A percentile compares a stretch with the other conserved stretches of the same genome.
These are phyloP conservation scores for Amorphotheca resinae DNA, from an alignment of 495 filamentous ascomycete genomes.

Conservation along the genomic window DNA sequence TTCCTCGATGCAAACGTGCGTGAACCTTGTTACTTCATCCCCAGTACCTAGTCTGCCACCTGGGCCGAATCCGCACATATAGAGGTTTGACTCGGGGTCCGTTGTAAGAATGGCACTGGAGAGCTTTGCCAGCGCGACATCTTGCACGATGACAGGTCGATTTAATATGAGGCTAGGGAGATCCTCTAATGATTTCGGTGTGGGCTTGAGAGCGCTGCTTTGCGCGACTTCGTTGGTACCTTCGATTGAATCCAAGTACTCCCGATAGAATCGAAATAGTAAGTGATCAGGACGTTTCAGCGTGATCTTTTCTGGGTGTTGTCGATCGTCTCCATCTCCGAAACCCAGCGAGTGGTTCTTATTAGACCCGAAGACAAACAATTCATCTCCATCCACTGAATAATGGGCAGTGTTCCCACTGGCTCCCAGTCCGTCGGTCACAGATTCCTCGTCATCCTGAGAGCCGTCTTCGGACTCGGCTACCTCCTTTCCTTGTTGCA, in stretches of 20 bases:
- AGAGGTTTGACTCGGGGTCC: constrained; percentile 87
- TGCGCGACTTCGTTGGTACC: constrained; percentile 17
- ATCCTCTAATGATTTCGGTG: constrained; percentile 29
- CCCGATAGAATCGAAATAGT: constrained; percentile 51
- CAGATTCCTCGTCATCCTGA: constrained; percentile 22
- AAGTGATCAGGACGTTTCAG: constrained; percentile 74
- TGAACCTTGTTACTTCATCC: constrained; percentile 76
- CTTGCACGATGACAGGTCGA: constrained; percentile 56
- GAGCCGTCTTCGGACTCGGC: constrained; percentile 26
- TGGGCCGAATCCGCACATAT: constrained; percentile 83
- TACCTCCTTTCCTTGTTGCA: constrained; percentile 23
- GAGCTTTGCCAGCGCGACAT: constrained; percentile 78
- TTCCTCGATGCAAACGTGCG: constrained; percentile 66
- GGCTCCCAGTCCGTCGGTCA: constrained; percentile 13
- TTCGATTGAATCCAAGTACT: constrained; percentile 33
- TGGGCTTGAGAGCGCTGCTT: constrained; percentile 19
- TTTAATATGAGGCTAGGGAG: constrained; percentile 58
- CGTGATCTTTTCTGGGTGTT: constrained; percentile 73
- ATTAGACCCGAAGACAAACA: constrained; percentile 90
- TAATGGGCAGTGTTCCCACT: constrained; percentile 15
- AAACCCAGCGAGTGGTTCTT: constrained; percentile 88
- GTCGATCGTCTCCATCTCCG: constrained; percentile 84
- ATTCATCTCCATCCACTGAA: constrained; percentile 54
- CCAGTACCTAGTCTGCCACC: constrained; percentile 85
- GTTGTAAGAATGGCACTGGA: constrained; percentile 81